Evolutionary conservation across 148 eudicot species (phyloP).

Genomic region (Fallopia convolvulus): DNA sequence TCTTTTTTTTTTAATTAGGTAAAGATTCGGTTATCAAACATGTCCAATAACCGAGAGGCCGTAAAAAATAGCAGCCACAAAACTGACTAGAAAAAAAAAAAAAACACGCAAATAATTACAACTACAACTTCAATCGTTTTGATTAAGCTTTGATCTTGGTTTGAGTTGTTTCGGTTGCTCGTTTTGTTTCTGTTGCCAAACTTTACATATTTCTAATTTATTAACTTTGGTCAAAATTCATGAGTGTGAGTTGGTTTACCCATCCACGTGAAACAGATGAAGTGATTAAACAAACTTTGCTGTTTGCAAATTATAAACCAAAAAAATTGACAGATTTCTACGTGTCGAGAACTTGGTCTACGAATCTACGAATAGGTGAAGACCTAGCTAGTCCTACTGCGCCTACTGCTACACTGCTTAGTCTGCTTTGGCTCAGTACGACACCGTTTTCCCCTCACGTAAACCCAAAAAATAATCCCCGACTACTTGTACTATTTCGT

Average conservation of each 20-base stretch:
- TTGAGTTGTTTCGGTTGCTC: no score
- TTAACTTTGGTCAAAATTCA: neutral
- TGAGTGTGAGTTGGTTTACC: neutral
- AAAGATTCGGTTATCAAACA: no score
- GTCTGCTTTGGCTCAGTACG: neutral
- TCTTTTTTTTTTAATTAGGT: no score
- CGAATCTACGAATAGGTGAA: neutral
- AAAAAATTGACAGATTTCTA: neutral
- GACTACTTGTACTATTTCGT: neutral
- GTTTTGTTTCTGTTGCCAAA: no score
- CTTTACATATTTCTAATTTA: neutral
- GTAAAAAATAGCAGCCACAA: no score
- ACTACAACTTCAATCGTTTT: no score
- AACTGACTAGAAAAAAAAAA: no score
- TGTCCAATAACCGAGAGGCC: no score
- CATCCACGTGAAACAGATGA: slow-evolving; percentile 2
- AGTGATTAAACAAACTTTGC: neutral
- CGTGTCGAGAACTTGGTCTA: neutral
- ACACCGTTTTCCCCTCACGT: slow-evolving; percentile 10
- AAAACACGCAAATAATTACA: no score
- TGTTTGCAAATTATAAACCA: neutral
- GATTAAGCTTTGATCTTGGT: no score
- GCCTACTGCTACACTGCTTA: slow-evolving; percentile 7
- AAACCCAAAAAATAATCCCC: neutral
- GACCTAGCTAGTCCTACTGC: neutral